A percentile compares a stretch with the other conserved stretches of the same genome.
phyloP scores from a whole-genome alignment of 148 eudicot species.

The Rhododendron molle region DNA sequence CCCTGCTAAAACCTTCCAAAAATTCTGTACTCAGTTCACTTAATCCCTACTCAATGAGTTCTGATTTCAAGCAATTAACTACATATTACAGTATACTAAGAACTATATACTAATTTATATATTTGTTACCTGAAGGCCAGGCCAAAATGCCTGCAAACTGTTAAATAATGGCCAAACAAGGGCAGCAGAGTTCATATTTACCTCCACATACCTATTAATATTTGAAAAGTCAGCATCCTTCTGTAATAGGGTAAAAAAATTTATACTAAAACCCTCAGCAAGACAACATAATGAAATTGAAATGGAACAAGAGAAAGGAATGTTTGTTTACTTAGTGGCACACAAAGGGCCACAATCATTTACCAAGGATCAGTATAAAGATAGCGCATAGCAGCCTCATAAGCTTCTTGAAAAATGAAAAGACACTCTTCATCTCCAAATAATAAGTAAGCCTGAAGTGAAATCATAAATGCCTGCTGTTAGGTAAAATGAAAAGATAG shows the following conservation, averaged over 20 bases:
- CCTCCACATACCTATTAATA: conserved; percentile 87
- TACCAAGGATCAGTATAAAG: conserved; percentile 94
- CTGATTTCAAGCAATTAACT: conserved; percentile 9
- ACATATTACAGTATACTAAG: neutral
- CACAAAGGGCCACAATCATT: conserved; percentile 17
- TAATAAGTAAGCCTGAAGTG: conserved; percentile 73
- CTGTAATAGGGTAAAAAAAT: neutral
- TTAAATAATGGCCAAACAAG: conserved; percentile 99
- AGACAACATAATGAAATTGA: neutral
- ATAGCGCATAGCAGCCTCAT: conserved; percentile 89
- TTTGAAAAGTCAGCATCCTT: conserved; percentile 8
- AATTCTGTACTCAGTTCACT: conserved; percentile 26
- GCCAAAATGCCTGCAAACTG: conserved; percentile 99
- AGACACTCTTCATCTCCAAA: conserved; percentile 98
- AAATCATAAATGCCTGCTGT: conserved; percentile 7
- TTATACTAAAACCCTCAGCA: neutral
- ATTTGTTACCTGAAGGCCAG: conserved; percentile 83
- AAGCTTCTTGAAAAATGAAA: conserved; percentile 94
- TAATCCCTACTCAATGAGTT: conserved; percentile 22
- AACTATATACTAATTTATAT: neutral
- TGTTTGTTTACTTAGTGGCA: neutral
- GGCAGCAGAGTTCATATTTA: conserved; percentile 98
- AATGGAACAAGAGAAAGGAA: conserved; percentile 11
- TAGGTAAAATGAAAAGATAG: neutral
- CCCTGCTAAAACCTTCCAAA: conserved; percentile 90